Conservation (phyloP, 805 yeast genomes). For the Candida boleticola region DNA sequence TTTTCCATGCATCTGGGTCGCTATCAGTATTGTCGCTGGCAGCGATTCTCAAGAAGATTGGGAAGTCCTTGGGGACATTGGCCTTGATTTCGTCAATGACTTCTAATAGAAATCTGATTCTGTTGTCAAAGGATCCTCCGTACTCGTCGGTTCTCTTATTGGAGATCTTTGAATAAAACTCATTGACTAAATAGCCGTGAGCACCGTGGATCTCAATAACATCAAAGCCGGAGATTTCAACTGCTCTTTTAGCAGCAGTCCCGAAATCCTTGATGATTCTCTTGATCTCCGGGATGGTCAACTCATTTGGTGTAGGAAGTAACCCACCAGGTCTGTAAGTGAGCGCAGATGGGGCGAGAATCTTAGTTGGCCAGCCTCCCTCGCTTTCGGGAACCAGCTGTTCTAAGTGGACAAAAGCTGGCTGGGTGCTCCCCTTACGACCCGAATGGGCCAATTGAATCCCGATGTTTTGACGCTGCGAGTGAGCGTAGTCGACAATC, state of each 20-base stretch:
- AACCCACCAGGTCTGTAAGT: conserved; percentile 26
- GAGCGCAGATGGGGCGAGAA: conserved; percentile 48
- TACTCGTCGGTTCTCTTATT: conserved; percentile 60
- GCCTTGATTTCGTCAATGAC: conserved; percentile 41
- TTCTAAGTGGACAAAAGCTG: conserved; percentile 26
- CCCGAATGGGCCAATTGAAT: conserved; percentile 58
- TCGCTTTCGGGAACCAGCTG: conserved; percentile 26
- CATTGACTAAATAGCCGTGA: conserved; percentile 54
- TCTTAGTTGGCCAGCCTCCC: conserved; percentile 43
- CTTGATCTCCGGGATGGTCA: conserved; percentile 42
- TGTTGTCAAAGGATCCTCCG: conserved; percentile 62
- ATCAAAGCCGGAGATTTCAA: conserved; percentile 52
- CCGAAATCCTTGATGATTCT: conserved; percentile 41
- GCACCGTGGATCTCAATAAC: conserved; percentile 68
- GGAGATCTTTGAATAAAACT: conserved; percentile 44
- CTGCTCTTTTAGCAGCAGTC: conserved; percentile 47
- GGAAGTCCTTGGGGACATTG: conserved; percentile 37
- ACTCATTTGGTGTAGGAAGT: conserved; percentile 31
- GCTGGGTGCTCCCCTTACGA: conserved; percentile 40
- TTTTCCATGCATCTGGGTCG: conserved; percentile 39
- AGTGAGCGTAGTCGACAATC: conserved; percentile 45
- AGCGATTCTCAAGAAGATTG: conserved; percentile 48
- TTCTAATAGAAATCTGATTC: conserved; percentile 50
- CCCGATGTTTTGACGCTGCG: conserved; percentile 46
- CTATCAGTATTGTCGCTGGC: conserved; percentile 42